These are phyloP conservation scores for Lonicera japonica DNA, from an alignment of 129 eudicot species.

Conservation along the genomic window DNA sequence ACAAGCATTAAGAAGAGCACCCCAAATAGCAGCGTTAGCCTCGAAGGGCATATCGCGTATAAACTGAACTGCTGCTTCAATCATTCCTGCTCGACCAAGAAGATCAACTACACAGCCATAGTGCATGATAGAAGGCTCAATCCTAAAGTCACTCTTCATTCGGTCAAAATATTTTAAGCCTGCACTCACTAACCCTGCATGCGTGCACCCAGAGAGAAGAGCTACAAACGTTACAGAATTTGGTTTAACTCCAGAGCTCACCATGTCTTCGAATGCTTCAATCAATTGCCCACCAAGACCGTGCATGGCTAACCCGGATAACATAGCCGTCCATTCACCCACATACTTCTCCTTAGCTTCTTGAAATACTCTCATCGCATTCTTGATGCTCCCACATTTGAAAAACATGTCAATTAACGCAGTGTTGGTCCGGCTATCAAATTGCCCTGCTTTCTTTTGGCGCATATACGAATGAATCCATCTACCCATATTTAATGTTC, in stretches of 20 bases:
- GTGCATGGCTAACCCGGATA: constrained; percentile 11
- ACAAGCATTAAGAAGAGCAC: constrained; percentile 14
- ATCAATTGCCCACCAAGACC: constrained; percentile 10
- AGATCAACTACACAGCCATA: constrained; percentile 9
- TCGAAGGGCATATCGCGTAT: constrained; percentile 11
- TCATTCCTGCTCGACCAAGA: constrained; percentile 11
- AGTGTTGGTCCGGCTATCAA: constrained; percentile 6
- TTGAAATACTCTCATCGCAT: constrained; percentile 2
- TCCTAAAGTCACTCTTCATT: constrained; percentile 10
- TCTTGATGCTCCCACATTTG: constrained; percentile 13
- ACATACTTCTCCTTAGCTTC: constrained; percentile 11
- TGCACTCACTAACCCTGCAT: constrained; percentile 2
- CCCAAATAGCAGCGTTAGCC: constrained; percentile 16
- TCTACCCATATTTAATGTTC: constrained; percentile 3
- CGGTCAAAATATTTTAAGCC: constrained; percentile 5
- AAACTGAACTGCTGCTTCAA: constrained; percentile 8
- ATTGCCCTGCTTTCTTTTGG: neutral
- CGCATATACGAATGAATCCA: constrained; percentile 11
- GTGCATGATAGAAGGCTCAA: constrained; percentile 5
- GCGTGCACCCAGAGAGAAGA: constrained; percentile 10
- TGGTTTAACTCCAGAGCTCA: constrained; percentile 10
- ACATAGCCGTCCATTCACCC: constrained; percentile 15
- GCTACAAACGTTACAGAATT: constrained; percentile 10
- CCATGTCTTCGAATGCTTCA: constrained; percentile 16
- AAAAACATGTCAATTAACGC: constrained; percentile 12